A percentile compares a stretch with the other conserved stretches of the same genome.
Evolutionary conservation across 352 stramenopile genomes (phyloP).

Genomic region (Peronosclerospora sorghi): DNA sequence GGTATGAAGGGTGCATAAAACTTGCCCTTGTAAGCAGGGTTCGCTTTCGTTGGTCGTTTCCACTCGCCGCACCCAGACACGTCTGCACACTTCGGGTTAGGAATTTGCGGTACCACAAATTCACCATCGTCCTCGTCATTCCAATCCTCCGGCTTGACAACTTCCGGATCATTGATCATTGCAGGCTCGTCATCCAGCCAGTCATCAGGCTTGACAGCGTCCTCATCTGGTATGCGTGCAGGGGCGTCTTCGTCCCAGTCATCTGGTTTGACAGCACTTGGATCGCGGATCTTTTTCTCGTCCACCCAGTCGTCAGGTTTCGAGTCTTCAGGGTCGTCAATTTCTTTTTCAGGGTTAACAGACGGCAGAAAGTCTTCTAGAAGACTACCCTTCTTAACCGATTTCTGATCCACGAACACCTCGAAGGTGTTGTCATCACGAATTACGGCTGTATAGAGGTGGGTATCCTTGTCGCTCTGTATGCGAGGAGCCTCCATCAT

Average conservation of each 20-base stretch:
- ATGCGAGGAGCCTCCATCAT: conserved; percentile 65
- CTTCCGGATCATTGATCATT: conserved; percentile 71
- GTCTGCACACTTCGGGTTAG: conserved; percentile 81
- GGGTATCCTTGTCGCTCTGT: conserved; percentile 77
- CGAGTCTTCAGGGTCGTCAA: conserved; percentile 85
- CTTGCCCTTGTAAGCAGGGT: conserved; percentile 89
- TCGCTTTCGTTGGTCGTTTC: conserved; percentile 76
- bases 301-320: conserved; percentile 92
- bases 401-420: conserved; percentile 85
- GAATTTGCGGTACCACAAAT: conserved; percentile 81
- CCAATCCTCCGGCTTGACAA: conserved; percentile 87
- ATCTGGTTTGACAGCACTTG: conserved; percentile 76
- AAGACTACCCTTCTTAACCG: conserved; percentile 72
- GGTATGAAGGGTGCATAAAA: conserved; percentile 84
- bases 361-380: conserved; percentile 76
- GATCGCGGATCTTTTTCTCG: conserved; percentile 81
- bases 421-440: conserved; percentile 87
- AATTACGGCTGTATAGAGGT: conserved; percentile 89
- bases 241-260: conserved; percentile 91
- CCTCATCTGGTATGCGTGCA: conserved; percentile 70
- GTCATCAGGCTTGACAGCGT: conserved; percentile 78
- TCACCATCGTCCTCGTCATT: conserved; percentile 90
- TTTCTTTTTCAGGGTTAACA: conserved; percentile 83
- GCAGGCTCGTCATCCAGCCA: conserved; percentile 84
- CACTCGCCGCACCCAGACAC: conserved; percentile 88